Percentiles rank a stretch among this genome's conserved stretches.
Evolutionary conservation across 2,329 filamentous ascomycete genomes (phyloP).

Genomic region (Fusarium incarnatum): DNA sequence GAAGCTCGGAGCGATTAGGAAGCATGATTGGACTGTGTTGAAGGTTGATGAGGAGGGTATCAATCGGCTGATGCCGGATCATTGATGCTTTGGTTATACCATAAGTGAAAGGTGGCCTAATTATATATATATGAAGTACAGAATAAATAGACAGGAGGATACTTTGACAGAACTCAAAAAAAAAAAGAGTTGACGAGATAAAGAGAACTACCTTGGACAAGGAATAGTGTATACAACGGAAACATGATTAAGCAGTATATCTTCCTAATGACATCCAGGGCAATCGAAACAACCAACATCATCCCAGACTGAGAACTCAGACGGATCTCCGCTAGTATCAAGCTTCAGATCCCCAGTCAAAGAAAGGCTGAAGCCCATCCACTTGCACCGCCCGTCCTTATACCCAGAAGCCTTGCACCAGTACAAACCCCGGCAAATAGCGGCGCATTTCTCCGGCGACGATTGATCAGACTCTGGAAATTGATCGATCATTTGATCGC

Average conservation of each 20-base stretch:
- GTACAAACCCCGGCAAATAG: not conserved
- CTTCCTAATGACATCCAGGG: not conserved
- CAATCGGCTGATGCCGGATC: not conserved
- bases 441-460: constrained; percentile 13
- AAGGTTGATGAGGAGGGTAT: constrained; percentile 10
- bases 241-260: not conserved
- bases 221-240: not conserved
- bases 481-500: not conserved
- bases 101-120: too few species aligned
- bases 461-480: not conserved
- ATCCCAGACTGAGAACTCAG: constrained; percentile 2
- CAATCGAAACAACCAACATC: constrained; percentile 7
- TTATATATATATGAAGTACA: too few species aligned
- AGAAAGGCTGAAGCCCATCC: not conserved
- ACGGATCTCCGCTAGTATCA: not conserved
- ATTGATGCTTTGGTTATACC: not conserved
- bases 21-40: constrained; percentile 1
- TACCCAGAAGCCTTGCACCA: constrained; percentile 12
- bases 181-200: not conserved
- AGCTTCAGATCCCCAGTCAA: not conserved
- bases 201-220: not conserved
- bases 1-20: constrained; percentile 2
- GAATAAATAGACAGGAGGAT: too few species aligned
- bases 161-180: too few species aligned
- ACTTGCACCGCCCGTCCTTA: constrained; percentile 5